Base-by-base conservation (phyloP, 306 rosid genomes). In the Cucumis cinereus region DNA sequence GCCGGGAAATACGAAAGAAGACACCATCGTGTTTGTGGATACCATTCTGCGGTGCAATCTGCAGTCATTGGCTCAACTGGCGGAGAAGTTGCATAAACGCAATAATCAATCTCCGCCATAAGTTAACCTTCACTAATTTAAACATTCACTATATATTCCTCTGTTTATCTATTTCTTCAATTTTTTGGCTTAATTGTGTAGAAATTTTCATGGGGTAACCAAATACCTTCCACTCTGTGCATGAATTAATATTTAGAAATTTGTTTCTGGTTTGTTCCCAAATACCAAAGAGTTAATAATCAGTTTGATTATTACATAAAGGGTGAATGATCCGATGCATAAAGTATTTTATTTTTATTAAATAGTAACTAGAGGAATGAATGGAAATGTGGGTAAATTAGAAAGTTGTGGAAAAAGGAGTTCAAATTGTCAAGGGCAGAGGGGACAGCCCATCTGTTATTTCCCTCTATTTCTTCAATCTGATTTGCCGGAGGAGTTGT, bases 11-110 rank as follows among this genome's bases (percentile, higher is more conserved):
- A 91, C 93, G 4, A 82, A 76, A 49, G 99, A 95, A 1, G 98
- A 95, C 77, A 95, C 99, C 11, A 78, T 90, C 23, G 85, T 77
- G 6, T 95, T 95, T 33, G 91, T 83, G 41, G 98, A 95, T 75
- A 95, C 99, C 28, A 95, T 95, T 71, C 90, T 95, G 11, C 89
- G 97, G 35, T 95, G 98, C 84, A 95, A 95, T 82, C 92, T 95
- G 56, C 99, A 92, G 80, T 92, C 97, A 0, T 89, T 95, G 50
- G 92, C 98, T 77, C 86, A 87, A 84, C 87, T 83, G 50, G 93
- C 96, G 8, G 93, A 86, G 84, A 84, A 85, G 64, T 60, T 87
- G 61, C 79, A 84, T 1, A 28, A 79, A 74, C 90, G 79, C 77
- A 81, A 54, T 30, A 81, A 54, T 49, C 62, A 26, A 28, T 19